A percentile compares a stretch with the other conserved stretches of the same genome.
Conservation (phyloP, 225 moss, liverwort and hornwort species). For the Polytrichum formosum region DNA sequence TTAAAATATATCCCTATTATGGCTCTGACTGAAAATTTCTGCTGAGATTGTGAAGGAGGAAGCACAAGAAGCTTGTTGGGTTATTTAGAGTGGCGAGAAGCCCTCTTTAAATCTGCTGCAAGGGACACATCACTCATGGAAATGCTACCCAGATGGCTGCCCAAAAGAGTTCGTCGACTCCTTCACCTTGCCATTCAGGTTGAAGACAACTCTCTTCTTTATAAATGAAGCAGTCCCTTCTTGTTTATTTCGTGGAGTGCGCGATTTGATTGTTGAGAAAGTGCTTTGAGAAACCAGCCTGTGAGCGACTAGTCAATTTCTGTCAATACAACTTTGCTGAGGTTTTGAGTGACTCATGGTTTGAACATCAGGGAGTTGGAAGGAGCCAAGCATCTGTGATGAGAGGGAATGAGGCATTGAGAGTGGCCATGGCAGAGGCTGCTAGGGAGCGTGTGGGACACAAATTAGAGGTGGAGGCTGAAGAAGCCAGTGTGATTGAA, state of each 20-base stretch:
- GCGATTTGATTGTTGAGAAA: too few species aligned
- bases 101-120: constrained; percentile 43
- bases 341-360: too few species aligned
- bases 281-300: too few species aligned
- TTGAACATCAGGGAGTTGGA: constrained; percentile 52
- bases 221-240: neutral
- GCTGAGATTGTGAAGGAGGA: constrained; percentile 18
- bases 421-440: constrained; percentile 22
- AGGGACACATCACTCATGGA: constrained; percentile 59
- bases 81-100: constrained; percentile 62
- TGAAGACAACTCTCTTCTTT: neutral
- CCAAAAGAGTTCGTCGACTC: constrained; percentile 44
- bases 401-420: constrained; percentile 24
- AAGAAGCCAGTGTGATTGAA: constrained; percentile 30
- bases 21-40: too few species aligned
- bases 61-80: constrained; percentile 32
- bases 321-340: neutral
- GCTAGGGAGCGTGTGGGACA: constrained; percentile 32
- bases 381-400: constrained; percentile 32
- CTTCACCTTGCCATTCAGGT: constrained; percentile 50
- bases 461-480: constrained; percentile 44
- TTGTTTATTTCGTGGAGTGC: neutral
- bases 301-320: too few species aligned
- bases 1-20: too few species aligned
- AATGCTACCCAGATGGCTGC: constrained; percentile 61